Conservation (phyloP, 129 eudicot species). For the Flaveria linearis region DNA sequence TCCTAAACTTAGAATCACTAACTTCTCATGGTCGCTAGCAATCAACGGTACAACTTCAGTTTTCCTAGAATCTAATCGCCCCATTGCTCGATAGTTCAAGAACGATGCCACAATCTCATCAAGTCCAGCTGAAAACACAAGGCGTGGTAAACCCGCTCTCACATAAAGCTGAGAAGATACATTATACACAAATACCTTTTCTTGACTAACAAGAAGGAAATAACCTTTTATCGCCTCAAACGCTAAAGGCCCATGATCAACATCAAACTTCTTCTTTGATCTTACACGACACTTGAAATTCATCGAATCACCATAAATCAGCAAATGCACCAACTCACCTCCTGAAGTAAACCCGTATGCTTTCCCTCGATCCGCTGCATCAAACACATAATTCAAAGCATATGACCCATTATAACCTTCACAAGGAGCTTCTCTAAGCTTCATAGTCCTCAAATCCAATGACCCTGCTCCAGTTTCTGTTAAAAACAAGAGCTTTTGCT, state of each 20-base stretch:
- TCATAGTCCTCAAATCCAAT: conserved; percentile 92
- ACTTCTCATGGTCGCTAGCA: conserved; percentile 77
- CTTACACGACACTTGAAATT: conserved; percentile 94
- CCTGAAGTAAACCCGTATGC: conserved; percentile 89
- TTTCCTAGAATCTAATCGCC: conserved; percentile 31
- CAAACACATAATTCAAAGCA: conserved; percentile 75
- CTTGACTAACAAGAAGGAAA: conserved; percentile 60
- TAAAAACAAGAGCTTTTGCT: conserved; percentile 79
- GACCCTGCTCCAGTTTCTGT: conserved; percentile 96
- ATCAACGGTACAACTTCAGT: conserved; percentile 54
- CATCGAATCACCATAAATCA: conserved; percentile 77
- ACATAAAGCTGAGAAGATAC: conserved; percentile 81
- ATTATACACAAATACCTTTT: conserved; percentile 70
- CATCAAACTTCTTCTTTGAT: conserved; percentile 79
- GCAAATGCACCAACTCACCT: conserved; percentile 73
- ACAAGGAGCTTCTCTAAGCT: conserved; percentile 70
- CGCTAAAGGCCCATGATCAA: conserved; percentile 63
- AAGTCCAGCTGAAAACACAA: conserved; percentile 71
- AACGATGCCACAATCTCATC: conserved; percentile 79
- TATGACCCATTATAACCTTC: conserved; percentile 78
- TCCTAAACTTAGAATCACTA: conserved; percentile 73
- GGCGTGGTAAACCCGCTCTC: conserved; percentile 72
- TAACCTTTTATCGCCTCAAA: conserved; percentile 83
- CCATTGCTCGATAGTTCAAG: conserved; percentile 47
- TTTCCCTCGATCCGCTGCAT: conserved; percentile 78